A percentile compares a stretch with the other conserved stretches of the same genome.
Evolutionary conservation across 768 basidiomycete species (phyloP).

Genomic region (Russula abietina): DNA sequence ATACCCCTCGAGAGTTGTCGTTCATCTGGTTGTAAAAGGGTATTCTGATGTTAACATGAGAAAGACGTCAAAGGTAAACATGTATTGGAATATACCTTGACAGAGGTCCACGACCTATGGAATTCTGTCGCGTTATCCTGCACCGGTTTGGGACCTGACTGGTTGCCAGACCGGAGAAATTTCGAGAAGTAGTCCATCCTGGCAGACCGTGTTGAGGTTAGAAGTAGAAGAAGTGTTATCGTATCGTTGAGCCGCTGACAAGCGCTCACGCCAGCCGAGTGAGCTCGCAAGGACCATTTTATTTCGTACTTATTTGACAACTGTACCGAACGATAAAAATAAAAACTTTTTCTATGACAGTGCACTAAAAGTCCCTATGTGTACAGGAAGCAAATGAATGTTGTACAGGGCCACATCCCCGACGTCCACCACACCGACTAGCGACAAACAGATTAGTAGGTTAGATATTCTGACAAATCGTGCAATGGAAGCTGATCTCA

Average conservation of each 20-base stretch:
- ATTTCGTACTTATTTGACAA: too few species aligned
- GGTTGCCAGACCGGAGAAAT: constrained; percentile 51
- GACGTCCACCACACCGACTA: constrained; percentile 9
- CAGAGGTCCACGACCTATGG: constrained; percentile 63
- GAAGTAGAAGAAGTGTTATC: not conserved
- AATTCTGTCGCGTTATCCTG: constrained; percentile 71
- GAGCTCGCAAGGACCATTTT: not conserved
- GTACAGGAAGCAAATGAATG: constrained; percentile 22
- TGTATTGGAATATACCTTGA: constrained; percentile 48
- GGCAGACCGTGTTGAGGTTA: not conserved
- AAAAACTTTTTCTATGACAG: not conserved
- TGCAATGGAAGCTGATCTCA: constrained; percentile 70
- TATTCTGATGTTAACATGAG: constrained; percentile 46
- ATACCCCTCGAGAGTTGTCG: constrained; percentile 80
- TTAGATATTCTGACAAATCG: constrained; percentile 83
- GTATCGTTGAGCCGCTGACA: too few species aligned
- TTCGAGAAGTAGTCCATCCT: constrained; percentile 84
- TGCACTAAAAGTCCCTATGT: constrained; percentile 5
- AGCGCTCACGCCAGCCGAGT: too few species aligned
- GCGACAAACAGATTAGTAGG: constrained; percentile 26
- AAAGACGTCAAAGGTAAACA: not conserved
- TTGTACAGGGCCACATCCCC: constrained; percentile 14
- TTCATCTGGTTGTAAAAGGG: constrained; percentile 84
- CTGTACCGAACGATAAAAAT: too few species aligned
- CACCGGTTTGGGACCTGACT: constrained; percentile 41